Evolutionary conservation across 495 filamentous ascomycete genomes (phyloP), one percentile per base, ranked within the genome.

Genomic region (Symbiotaphrina buchneri): DNA sequence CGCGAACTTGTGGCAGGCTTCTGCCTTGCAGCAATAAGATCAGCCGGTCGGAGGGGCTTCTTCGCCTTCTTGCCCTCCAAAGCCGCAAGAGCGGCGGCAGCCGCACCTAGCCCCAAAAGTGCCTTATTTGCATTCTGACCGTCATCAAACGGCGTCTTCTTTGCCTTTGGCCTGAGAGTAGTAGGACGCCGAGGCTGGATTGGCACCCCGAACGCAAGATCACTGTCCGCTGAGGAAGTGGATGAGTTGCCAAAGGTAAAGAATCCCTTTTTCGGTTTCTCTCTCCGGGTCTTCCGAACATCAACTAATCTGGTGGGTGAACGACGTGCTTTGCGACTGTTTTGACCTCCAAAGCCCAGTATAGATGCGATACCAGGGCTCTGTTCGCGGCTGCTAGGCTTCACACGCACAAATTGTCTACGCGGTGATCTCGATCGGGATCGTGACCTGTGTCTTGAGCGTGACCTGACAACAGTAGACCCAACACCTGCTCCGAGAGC

Each of bases 171-270:
- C 50, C 53, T 0, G 50, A 25, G 16, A 50, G 51, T n/a, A n/a
- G n/a, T n/a, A n/a, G n/a, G n/a, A n/a, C n/a, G n/a, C n/a, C n/a
- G n/a, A n/a, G n/a, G n/a, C n/a, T n/a, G n/a, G n/a, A n/a, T n/a
- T 2, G 49, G 48, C 29, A 30, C 44, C 10, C 54, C 48, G 41
- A 63, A 70, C 0, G 58, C 60, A 11, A 72, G 47, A 36, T 61
- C 63, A 14, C 49, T 47, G 41, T 66, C 65, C 6, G 65, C 52
- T 1, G 68, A 71, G 0, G 67, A 70, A 1, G 63, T 64, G 4
- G 69, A 74, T 1, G 53, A 59, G 39, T 66, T 66, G 19, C 57
- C 55, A 40, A 72, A 67, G 27, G 51, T 60, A 48, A 74, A 74
- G 40, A 75, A 65, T 17, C 67, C 59, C 21, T 47, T 48, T 3